phyloP scores from a whole-genome alignment of 2,329 filamentous ascomycete genomes.

The Exophiala sp. region DNA sequence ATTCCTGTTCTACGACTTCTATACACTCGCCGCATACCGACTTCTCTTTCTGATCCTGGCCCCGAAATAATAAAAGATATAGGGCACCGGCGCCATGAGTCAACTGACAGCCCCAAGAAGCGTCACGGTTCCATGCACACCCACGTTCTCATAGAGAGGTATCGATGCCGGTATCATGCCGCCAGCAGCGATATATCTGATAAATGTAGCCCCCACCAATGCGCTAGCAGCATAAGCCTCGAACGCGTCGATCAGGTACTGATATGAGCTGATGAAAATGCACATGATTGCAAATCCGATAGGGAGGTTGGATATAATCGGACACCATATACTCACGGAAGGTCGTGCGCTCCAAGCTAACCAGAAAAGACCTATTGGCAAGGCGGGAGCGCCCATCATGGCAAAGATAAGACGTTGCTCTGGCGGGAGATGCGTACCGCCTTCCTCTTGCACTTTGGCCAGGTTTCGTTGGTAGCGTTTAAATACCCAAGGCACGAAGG shows the following conservation, averaged over 20 bases:
- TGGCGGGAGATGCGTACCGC: slow-evolving; percentile 54
- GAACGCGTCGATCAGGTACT: no score
- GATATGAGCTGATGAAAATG: no score
- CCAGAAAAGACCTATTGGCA: no score
- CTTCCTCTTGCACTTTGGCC: slow-evolving; percentile 45
- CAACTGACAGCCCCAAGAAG: slow-evolving; percentile 39
- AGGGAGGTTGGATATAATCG: no score
- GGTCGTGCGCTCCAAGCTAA: no score
- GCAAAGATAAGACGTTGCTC: slow-evolving; percentile 62
- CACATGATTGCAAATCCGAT: no score
- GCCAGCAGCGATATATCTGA: no score
- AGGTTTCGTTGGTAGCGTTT: slow-evolving; percentile 54
- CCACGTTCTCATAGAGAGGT: slow-evolving; percentile 38
- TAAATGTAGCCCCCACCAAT: no score
- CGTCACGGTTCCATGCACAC: slow-evolving; percentile 38
- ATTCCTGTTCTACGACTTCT: no score
- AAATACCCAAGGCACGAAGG: slow-evolving; percentile 51
- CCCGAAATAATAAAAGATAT: slow-evolving; percentile 40
- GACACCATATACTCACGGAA: no score
- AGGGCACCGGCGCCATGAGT: slow-evolving; percentile 43
- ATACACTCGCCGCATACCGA: slow-evolving; percentile 26
- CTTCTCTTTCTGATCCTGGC: slow-evolving; percentile 32
- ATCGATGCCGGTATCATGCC: slow-evolving; percentile 32
- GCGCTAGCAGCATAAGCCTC: no score
- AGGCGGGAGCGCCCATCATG: slow-evolving; percentile 46